Conservation (phyloP, 768 basidiomycete genomes). For the Pisolithus albus region DNA sequence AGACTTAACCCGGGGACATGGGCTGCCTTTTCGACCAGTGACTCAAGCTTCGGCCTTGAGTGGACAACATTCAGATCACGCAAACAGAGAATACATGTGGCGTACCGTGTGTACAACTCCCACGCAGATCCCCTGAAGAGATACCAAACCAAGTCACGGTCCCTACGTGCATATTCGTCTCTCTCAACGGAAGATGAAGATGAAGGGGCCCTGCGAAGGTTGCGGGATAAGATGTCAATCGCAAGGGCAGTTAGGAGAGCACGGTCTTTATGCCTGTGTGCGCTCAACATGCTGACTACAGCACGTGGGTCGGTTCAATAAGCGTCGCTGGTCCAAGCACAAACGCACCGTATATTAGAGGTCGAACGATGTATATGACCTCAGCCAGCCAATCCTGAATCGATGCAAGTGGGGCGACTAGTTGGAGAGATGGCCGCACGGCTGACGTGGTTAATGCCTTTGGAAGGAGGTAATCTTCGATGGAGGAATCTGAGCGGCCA, state of each 20-base stretch:
- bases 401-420: conserved; percentile 54
- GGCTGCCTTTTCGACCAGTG: conserved; percentile 48
- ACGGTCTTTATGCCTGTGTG: conserved; percentile 33
- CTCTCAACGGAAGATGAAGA: conserved; percentile 60
- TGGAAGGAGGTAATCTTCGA: conserved; percentile 78
- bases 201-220: conserved; percentile 60
- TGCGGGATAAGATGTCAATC: conserved; percentile 70
- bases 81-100: conserved; percentile 2
- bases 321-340: conserved; percentile 6
- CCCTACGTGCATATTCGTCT: conserved; percentile 74
- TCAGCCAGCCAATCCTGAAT: conserved; percentile 74
- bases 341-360: conserved; percentile 66
- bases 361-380: conserved; percentile 61
- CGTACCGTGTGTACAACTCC: conserved; percentile 68
- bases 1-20: conserved; percentile 60
- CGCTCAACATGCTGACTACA: conserved; percentile 20
- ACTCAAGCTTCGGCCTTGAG: conserved; percentile 71
- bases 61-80: conserved; percentile 1
- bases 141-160: conserved; percentile 79
- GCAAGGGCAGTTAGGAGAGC: conserved; percentile 59
- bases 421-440: conserved; percentile 63
- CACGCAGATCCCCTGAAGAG: conserved; percentile 82
- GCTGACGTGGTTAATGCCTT: conserved; percentile 70
- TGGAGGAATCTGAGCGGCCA: conserved; percentile 44
- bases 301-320: not conserved